Conservation (phyloP, 2,329 filamentous ascomycete genomes). For the Claviceps pazoutovae region DNA sequence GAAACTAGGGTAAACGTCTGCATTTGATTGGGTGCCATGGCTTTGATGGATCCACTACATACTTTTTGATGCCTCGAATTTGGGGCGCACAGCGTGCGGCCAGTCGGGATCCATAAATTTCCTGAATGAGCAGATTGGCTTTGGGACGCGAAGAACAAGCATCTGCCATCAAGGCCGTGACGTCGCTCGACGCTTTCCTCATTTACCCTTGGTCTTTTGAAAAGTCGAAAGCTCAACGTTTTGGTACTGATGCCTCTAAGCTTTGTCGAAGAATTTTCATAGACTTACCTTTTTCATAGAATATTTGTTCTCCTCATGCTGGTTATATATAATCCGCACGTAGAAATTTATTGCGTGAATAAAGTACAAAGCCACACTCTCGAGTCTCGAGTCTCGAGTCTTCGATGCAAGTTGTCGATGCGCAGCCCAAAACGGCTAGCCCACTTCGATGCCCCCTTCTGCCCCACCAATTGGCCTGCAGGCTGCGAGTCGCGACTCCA, state of each 20-base stretch:
- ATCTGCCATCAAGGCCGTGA: background rate
- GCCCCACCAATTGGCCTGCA: slow-evolving; percentile 2
- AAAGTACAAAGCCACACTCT: background rate
- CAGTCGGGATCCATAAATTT: background rate
- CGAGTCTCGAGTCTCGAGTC: too few species aligned
- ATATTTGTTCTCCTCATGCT: background rate
- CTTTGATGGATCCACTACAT: slow-evolving; percentile 5
- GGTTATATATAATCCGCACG: background rate
- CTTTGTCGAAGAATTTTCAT: too few species aligned
- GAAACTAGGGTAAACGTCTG: slow-evolving; percentile 25
- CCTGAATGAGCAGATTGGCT: background rate
- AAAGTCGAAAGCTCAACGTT: too few species aligned
- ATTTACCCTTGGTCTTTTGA: too few species aligned
- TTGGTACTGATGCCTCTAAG: too few species aligned
- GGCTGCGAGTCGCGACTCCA: slow-evolving; percentile 1
- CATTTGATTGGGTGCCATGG: slow-evolving; percentile 19
- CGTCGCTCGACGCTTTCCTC: background rate
- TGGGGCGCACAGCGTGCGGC: slow-evolving; percentile 1
- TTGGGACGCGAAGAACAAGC: background rate
- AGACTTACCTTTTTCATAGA: too few species aligned
- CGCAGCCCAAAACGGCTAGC: background rate
- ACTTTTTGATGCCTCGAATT: slow-evolving; percentile 3
- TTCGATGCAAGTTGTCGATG: background rate
- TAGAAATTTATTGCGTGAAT: background rate
- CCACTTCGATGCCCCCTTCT: background rate